Evolutionary conservation across 331 rosid genomes (phyloP), one percentile per base, ranked within the genome.

Genomic region (Arachis monticola): DNA sequence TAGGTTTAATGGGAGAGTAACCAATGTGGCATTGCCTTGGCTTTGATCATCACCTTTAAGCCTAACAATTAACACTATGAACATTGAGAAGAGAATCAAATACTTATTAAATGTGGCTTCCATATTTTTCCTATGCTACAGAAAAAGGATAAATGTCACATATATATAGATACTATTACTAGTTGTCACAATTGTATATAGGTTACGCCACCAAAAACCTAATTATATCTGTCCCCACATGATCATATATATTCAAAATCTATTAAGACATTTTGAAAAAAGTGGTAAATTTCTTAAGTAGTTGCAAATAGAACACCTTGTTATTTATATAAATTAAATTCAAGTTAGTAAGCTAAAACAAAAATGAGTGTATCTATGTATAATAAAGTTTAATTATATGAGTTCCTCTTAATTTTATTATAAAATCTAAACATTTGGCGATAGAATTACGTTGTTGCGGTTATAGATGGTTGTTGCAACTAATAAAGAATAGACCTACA

Each of bases 21-120:
- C 80, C 10, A 48, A 57, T 38, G 80, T 69, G 44, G 10, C 77
- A 62, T 80, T 80, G 58, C 22, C 83, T 74, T 77, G 67, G 47
- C 76, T 57, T 52, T 40, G 64, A 69, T 63, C 66, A 0, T 66
- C 82, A 22, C 83, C 85, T 62, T 51, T 74, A 44, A 80, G 46
- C 69, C 78, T 87, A 75, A 42, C 80, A 73, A 64, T 41, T 67
- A 74, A 73, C 30, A 60, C 50, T 41, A 58, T 78, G 53, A 87
- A 32, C 40, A 91, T 56, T 61, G 81, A 46, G 74, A 10, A 62
- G 38, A 88, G 10, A 27, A 78, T 69, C 57, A 59, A 41, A 60
- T 68, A 77, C 10, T 40, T 69, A 60, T 35, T 83, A 66, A 69
- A 17, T 10, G 58, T 10, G 60, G 3, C 70, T 87, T 6, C 73